Evolutionary conservation across 805 yeast genomes (phyloP).

Genomic region (Vanderwaltozyma tropicalis): DNA sequence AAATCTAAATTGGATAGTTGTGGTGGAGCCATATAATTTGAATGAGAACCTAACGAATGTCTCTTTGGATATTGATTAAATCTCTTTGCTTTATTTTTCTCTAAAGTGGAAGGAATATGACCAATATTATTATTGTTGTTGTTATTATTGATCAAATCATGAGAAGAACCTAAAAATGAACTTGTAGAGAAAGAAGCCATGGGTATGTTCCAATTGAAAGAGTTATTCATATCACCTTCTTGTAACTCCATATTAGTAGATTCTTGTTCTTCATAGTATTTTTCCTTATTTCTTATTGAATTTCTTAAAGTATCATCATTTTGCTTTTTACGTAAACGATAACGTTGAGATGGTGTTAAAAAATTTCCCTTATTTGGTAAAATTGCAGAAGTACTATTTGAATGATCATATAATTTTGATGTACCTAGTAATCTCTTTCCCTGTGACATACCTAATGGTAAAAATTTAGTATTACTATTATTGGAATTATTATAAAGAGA

Average conservation of each 20-base stretch:
- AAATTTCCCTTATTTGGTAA: constrained; percentile 8
- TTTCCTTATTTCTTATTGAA: constrained; percentile 26
- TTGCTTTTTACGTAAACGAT: constrained; percentile 28
- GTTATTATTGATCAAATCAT: not conserved
- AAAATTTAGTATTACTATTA: constrained; percentile 1
- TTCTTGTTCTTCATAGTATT: constrained; percentile 28
- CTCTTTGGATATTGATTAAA: not conserved
- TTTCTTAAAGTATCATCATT: constrained; percentile 24
- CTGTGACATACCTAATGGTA: too few relatives aligned
- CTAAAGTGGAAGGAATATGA: not conserved
- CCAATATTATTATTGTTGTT: not conserved
- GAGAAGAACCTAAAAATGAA: constrained; percentile 15
- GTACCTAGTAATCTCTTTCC: too few relatives aligned
- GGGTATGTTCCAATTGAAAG: constrained; percentile 44
- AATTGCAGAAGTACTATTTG: constrained; percentile 12
- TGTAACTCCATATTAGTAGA: constrained; percentile 7
- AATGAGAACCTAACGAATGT: not conserved
- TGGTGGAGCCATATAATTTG: not conserved
- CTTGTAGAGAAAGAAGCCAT: constrained; percentile 32
- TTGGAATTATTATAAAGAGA: not conserved
- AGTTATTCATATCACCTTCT: constrained; percentile 31
- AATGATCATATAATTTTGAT: constrained; percentile 7
- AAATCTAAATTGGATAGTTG: constrained; percentile 7
- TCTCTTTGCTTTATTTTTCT: not conserved
- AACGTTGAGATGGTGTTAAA: constrained; percentile 33